Base-by-base conservation (phyloP, 345 rosid genomes). In the Gossypium anomalum region DNA sequence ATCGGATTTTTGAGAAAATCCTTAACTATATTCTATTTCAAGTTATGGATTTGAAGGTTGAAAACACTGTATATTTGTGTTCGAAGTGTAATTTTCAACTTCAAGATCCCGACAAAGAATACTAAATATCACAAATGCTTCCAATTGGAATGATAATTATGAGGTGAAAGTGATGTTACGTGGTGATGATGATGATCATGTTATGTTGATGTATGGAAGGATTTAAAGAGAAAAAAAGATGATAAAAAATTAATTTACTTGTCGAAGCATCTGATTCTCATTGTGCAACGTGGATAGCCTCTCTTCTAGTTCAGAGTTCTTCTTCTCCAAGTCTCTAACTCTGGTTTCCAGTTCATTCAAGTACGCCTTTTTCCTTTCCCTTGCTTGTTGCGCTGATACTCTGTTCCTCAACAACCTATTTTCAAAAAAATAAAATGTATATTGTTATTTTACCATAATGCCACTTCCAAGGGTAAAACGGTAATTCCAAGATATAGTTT, bases 181-280 rank as follows among this genome's bases (percentile, higher is more conserved):
- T 2, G 16, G 4, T 67, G 34, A 12, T 67, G 53, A 67, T 66
- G 16, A 67, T 63, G 22, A 22, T 44, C 16, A 51, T 69, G 73
- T 20, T 14, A 69, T 27, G 44, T 60, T 8, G 41, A 34, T 34
- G 41, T 34, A 43, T 65, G 17, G 22, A 64, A 27, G 44, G 56
- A 8, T 67, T 8, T 23, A 51, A 58, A 11, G 22, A 29, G 41
- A 34, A 34, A 34, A 34, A 34, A 34, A 34, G 41, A 34, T 34
- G 41, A 34, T 34, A 34, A 34, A 34, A 34, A 13, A 3, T 16
- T 29, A 23, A 79, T 84, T 3, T 86, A 94, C 98, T 10, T 89
- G 98, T 91, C 98, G 87, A 74, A 95, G 98, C 99, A 95, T 95
- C 78, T 93, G 98, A 67, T 95, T 95, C 89, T 95, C 99, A 67